Conservation (phyloP, 352 stramenopile genomes). For the Pythium sp. region DNA sequence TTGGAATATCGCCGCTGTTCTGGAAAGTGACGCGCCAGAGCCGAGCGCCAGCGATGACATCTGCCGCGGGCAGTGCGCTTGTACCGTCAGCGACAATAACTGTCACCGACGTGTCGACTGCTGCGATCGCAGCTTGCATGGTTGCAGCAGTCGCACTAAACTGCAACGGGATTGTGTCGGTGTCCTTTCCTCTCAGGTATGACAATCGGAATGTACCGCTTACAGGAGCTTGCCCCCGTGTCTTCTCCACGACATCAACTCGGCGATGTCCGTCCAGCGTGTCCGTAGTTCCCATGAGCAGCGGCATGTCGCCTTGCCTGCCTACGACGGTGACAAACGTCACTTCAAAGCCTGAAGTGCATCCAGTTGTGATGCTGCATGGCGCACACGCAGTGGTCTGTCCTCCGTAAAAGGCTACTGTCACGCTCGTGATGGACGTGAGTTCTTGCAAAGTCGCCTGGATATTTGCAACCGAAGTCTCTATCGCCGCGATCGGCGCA, state of each 20-base stretch:
- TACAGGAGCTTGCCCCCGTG: conserved; percentile 84
- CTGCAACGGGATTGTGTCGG: conserved; percentile 67
- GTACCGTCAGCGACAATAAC: conserved; percentile 70
- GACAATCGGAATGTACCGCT: conserved; percentile 89
- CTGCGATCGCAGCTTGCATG: conserved; percentile 69
- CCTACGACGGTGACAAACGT: conserved; percentile 85
- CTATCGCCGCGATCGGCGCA: conserved; percentile 74
- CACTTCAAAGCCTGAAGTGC: conserved; percentile 78
- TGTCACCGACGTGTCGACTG: conserved; percentile 80
- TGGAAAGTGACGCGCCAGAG: conserved; percentile 91
- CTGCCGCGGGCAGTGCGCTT: conserved; percentile 30
- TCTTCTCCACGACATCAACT: conserved; percentile 79
- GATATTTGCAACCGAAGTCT: conserved; percentile 73
- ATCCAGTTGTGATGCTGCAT: conserved; percentile 48
- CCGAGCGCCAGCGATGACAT: conserved; percentile 38
- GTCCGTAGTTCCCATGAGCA: conserved; percentile 81
- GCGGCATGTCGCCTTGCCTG: conserved; percentile 85
- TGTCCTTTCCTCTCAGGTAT: conserved; percentile 79
- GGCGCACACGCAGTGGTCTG: conserved; percentile 69
- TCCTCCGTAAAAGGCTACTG: conserved; percentile 58
- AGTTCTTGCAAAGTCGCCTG: conserved; percentile 89
- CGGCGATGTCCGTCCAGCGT: conserved; percentile 86
- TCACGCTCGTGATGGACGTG: conserved; percentile 82
- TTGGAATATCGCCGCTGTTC: conserved; percentile 89
- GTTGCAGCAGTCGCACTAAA: conserved; percentile 40